These are phyloP conservation scores for Pseudocercospora vitis DNA, from an alignment of 2,329 filamentous ascomycete genomes.

Conservation along the genomic window DNA sequence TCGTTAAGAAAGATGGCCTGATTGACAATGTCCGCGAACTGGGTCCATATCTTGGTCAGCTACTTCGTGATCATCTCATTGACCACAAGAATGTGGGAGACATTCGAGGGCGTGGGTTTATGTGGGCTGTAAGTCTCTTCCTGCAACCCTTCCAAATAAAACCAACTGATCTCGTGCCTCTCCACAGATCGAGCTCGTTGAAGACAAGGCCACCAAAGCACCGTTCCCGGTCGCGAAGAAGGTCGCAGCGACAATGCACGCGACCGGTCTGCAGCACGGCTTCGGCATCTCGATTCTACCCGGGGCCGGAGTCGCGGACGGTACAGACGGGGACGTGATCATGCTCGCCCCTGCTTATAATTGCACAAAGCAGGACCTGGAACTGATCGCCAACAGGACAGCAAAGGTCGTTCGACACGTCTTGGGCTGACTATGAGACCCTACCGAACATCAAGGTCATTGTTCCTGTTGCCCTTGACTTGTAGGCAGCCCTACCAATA, in stretches of 20 bases:
- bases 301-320: conserved; percentile 59
- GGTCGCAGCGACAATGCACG: conserved; percentile 50
- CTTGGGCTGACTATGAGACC: conserved; percentile 35
- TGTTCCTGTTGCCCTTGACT: background rate
- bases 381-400: conserved; percentile 53
- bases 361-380: conserved; percentile 56
- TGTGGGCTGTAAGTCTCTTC: conserved; percentile 44
- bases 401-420: conserved; percentile 52
- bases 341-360: conserved; percentile 68
- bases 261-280: conserved; percentile 35
- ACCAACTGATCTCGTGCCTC: background rate
- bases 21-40: conserved; percentile 55
- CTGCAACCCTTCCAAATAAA: background rate
- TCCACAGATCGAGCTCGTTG: conserved; percentile 56
- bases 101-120: conserved; percentile 58
- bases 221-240: conserved; percentile 49
- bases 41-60: conserved; percentile 50
- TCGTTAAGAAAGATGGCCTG: conserved; percentile 57
- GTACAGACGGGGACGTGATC: conserved; percentile 57
- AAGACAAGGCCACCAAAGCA: conserved; percentile 52
- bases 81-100: conserved; percentile 55
- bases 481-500: background rate
- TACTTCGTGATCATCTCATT: conserved; percentile 45
- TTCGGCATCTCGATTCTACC: conserved; percentile 61
- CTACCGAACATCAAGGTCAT: too few relatives aligned